Evolutionary conservation across 345 rosid genomes (phyloP).

Genomic region (Erodium maritimum): DNA sequence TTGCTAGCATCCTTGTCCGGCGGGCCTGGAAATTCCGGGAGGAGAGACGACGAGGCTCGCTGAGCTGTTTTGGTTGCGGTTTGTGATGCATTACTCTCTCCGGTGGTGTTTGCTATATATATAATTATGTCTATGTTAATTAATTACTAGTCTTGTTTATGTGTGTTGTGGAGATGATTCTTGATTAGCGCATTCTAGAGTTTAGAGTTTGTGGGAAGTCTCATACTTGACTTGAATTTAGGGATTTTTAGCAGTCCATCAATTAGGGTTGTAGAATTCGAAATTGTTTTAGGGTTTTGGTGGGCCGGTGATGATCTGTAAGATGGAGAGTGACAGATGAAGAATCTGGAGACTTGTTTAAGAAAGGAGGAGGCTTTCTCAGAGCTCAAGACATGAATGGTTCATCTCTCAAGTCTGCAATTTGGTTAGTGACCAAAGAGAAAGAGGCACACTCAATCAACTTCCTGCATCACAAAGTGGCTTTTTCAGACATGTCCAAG

Average conservation of each 20-base stretch:
- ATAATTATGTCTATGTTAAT: constrained; percentile 14
- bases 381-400: too few relatives aligned
- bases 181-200: background rate
- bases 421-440: background rate
- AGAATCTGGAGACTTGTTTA: too few relatives aligned
- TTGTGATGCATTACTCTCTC: constrained; percentile 2
- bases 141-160: background rate
- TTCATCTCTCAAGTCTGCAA: too few relatives aligned
- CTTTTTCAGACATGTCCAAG: background rate
- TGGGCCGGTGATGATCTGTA: background rate
- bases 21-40: constrained; percentile 49
- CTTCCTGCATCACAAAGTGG: too few relatives aligned
- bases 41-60: constrained; percentile 55
- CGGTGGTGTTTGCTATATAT: constrained; percentile 12
- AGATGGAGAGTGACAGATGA: background rate
- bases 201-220: background rate
- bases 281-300: background rate
- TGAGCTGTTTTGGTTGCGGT: constrained; percentile 14
- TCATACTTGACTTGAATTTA: too few relatives aligned
- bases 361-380: too few relatives aligned
- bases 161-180: background rate
- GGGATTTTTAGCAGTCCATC: background rate
- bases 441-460: too few relatives aligned
- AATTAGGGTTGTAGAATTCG: background rate
- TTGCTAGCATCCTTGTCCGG: constrained; percentile 79